Percentiles rank a stretch among this genome's conserved stretches.
phyloP scores from a whole-genome alignment of 164 flowering plant genomes.

The Buxus sempervirens region DNA sequence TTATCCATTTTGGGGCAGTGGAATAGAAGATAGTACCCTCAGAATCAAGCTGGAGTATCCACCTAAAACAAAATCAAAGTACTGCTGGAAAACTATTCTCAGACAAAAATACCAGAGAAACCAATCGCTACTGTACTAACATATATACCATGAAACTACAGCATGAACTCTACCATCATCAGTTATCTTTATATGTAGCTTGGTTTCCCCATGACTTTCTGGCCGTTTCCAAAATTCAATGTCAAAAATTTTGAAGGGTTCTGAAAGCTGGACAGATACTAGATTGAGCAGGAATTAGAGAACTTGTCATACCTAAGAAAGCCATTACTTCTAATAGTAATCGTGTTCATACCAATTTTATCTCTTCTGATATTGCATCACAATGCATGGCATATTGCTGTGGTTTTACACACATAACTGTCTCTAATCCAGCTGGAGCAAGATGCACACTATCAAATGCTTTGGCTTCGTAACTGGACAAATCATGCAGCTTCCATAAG shows the following conservation, averaged over 20 bases:
- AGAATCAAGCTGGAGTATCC: slow-evolving; percentile 89
- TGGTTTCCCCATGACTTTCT: slow-evolving; percentile 62
- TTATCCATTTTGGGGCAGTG: slow-evolving; percentile 82
- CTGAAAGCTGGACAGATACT: slow-evolving; percentile 74
- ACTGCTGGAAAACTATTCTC: background rate
- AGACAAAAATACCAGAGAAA: background rate
- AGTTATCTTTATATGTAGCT: slow-evolving; percentile 51
- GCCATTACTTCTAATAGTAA: slow-evolving; percentile 8
- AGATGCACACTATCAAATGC: slow-evolving; percentile 60
- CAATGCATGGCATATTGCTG: slow-evolving; percentile 88
- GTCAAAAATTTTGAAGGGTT: slow-evolving; percentile 91
- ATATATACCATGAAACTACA: slow-evolving; percentile 73
- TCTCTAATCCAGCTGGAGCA: slow-evolving; percentile 56
- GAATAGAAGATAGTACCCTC: slow-evolving; percentile 85
- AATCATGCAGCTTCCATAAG: slow-evolving; percentile 74
- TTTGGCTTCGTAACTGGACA: slow-evolving; percentile 47
- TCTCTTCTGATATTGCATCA: slow-evolving; percentile 60
- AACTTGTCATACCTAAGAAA: slow-evolving; percentile 6
- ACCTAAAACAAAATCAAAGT: slow-evolving; percentile 46
- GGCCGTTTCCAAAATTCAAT: slow-evolving; percentile 97
- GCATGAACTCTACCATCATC: slow-evolving; percentile 71
- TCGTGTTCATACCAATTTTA: slow-evolving; percentile 55
- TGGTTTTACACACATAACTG: slow-evolving; percentile 40
- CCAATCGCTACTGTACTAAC: slow-evolving; percentile 3
- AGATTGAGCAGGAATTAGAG: slow-evolving; percentile 32